Percentiles rank a stretch among this genome's conserved stretches.
phyloP scores from a whole-genome alignment of 2,329 filamentous ascomycete genomes.

The Phaeomoniella chlamydospora region DNA sequence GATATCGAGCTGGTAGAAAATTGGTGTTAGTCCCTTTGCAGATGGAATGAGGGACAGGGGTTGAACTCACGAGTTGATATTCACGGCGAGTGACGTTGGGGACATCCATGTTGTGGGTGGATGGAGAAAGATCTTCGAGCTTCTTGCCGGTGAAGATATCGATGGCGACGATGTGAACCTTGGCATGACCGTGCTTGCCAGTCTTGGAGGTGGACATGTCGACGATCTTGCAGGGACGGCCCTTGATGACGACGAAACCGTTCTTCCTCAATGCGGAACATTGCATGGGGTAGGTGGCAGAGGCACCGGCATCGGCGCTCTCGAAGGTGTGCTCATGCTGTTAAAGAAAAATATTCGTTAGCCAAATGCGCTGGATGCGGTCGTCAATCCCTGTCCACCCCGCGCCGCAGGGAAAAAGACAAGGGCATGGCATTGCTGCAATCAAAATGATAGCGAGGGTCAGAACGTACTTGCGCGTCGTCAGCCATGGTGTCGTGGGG shows the following conservation, averaged over 20 bases:
- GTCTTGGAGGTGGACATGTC: constrained; percentile 99
- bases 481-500: constrained; percentile 44
- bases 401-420: constrained; percentile 6
- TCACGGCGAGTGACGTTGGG: constrained; percentile 83
- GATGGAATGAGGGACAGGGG: not conserved
- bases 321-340: constrained; percentile 74
- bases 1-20: constrained; percentile 62
- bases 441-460: not conserved
- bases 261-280: constrained; percentile 99
- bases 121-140: constrained; percentile 96
- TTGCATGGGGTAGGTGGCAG: constrained; percentile 91
- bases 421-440: constrained; percentile 13
- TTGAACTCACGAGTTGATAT: constrained; percentile 85
- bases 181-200: constrained; percentile 99
- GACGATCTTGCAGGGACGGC: constrained; percentile 98
- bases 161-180: constrained; percentile 94
- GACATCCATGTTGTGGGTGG: constrained; percentile 78
- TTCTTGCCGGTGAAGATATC: constrained; percentile 99
- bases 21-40: not conserved
- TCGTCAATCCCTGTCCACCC: constrained; percentile 5
- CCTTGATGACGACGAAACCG: constrained; percentile 97
- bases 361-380: constrained; percentile 3
- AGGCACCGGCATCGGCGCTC: constrained; percentile 90
- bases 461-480: constrained; percentile 50
- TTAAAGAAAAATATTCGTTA: constrained; percentile 6